A percentile compares a stretch with the other conserved stretches of the same genome.
These are phyloP conservation scores for Ogataea nakhonphanomensis DNA, from an alignment of 805 yeast genomes.

Conservation along the genomic window DNA sequence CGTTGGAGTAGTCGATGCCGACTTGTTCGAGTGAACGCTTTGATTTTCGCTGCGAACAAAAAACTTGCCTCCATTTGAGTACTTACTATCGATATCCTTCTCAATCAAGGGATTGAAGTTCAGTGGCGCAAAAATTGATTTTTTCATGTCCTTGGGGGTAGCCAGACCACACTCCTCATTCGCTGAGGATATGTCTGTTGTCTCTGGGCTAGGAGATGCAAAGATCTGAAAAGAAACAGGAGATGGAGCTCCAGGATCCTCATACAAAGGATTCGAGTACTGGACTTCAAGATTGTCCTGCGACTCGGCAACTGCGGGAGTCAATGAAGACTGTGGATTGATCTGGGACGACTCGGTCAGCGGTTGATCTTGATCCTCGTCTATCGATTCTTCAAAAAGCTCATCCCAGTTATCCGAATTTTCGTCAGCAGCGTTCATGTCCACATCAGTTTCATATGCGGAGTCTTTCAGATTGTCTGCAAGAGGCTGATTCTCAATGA, in stretches of 20 bases:
- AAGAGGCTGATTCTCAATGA: neutral
- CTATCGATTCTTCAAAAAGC: constrained; percentile 25
- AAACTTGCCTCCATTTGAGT: constrained; percentile 86
- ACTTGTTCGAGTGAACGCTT: constrained; percentile 6
- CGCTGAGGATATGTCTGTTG: constrained; percentile 9
- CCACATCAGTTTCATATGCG: neutral
- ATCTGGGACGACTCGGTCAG: constrained; percentile 7
- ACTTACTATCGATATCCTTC: constrained; percentile 77
- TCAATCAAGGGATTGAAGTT: constrained; percentile 77
- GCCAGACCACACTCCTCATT: constrained; percentile 7
- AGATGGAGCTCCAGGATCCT: constrained; percentile 82
- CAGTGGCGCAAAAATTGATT: constrained; percentile 78
- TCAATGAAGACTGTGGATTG: constrained; percentile 5
- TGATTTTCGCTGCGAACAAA: constrained; percentile 42
- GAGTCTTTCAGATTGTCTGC: constrained; percentile 1
- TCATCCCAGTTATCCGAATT: constrained; percentile 31
- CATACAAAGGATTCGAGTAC: constrained; percentile 51
- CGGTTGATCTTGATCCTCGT: constrained; percentile 12
- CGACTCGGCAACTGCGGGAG: constrained; percentile 5
- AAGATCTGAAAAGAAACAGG: constrained; percentile 56
- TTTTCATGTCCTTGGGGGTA: constrained; percentile 39
- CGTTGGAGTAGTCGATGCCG: constrained; percentile 23
- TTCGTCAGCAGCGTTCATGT: constrained; percentile 10
- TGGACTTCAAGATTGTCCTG: constrained; percentile 1
- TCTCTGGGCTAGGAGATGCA: constrained; percentile 31